These are phyloP conservation scores for Ascomycota sp. DNA, from an alignment of 2,329 filamentous ascomycete species.

Conservation along the genomic window DNA sequence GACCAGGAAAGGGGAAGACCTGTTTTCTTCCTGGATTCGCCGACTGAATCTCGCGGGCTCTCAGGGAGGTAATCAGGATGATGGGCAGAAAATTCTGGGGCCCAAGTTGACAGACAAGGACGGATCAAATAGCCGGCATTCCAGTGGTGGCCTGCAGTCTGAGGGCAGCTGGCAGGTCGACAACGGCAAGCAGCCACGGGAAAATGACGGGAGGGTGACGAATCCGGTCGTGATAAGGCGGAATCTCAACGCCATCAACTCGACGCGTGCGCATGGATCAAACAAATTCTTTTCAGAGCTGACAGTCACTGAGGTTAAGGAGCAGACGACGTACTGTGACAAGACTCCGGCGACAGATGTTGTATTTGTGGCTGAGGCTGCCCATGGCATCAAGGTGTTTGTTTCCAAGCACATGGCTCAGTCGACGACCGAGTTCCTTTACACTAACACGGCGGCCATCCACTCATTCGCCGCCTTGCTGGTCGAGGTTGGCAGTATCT, in stretches of 20 bases:
- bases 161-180: background rate
- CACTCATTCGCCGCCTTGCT: conserved; percentile 51
- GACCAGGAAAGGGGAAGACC: conserved; percentile 25
- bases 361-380: conserved; percentile 45
- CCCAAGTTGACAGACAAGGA: too few relatives aligned
- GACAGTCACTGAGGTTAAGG: conserved; percentile 51
- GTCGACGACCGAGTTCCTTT: conserved; percentile 33
- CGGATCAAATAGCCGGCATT: too few relatives aligned
- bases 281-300: conserved; percentile 53
- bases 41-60: conserved; percentile 44
- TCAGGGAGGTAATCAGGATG: conserved; percentile 20
- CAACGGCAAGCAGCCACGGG: conserved; percentile 4
- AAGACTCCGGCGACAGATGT: conserved; percentile 54
- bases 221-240: conserved; percentile 41
- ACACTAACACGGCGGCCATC: conserved; percentile 37
- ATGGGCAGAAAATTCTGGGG: conserved; percentile 17
- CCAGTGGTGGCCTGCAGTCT: background rate
- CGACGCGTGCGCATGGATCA: conserved; percentile 59
- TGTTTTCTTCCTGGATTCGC: conserved; percentile 50
- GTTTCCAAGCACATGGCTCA: conserved; percentile 32
- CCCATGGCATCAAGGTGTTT: conserved; percentile 56
- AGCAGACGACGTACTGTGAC: conserved; percentile 77
- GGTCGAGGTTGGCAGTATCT: conserved; percentile 49
- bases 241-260: conserved; percentile 58
- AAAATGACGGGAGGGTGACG: conserved; percentile 33